Percentiles rank a stretch among this genome's conserved stretches.
phyloP scores from a whole-genome alignment of 768 basidiomycete species.

The Leucocoprinus birnbaumii region DNA sequence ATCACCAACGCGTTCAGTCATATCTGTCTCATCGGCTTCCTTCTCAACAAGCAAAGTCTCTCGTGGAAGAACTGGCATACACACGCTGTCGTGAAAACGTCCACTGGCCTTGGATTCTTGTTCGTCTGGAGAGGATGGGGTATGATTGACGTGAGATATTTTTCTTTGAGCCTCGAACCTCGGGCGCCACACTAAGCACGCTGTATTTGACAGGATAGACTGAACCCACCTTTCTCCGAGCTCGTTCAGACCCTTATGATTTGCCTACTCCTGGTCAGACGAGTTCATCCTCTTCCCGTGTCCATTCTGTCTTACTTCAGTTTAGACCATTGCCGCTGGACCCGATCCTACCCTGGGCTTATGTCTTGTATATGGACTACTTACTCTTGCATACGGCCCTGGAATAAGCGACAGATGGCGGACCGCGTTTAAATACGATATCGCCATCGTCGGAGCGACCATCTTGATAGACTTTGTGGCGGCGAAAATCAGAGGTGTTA shows the following conservation, averaged over 20 bases:
- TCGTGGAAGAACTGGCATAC: constrained; percentile 18
- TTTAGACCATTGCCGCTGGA: too few species aligned
- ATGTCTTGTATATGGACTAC: constrained; percentile 27
- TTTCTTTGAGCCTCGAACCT: too few species aligned
- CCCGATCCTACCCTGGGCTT: constrained; percentile 4
- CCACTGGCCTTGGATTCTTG: constrained; percentile 33
- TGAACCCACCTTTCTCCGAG: constrained; percentile 20
- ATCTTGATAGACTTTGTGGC: not conserved
- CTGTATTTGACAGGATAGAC: constrained; percentile 17
- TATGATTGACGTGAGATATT: constrained; percentile 22
- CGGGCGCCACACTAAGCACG: too few species aligned
- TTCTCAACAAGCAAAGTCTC: too few species aligned
- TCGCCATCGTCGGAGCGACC: not conserved
- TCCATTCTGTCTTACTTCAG: too few species aligned
- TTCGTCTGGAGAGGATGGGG: constrained; percentile 30
- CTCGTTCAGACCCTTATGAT: constrained; percentile 22
- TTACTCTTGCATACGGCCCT: constrained; percentile 25
- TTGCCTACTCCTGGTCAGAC: constrained; percentile 27
- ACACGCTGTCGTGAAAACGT: constrained; percentile 40
- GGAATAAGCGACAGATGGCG: constrained; percentile 20
- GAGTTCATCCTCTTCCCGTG: too few species aligned
- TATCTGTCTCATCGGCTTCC: too few species aligned
- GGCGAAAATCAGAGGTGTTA: not conserved
- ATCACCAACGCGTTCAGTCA: too few species aligned
- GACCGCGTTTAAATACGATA: not conserved